Evolutionary conservation across 2,329 filamentous ascomycete genomes (phyloP).

Genomic region (Pleochaeta shiraiana): DNA sequence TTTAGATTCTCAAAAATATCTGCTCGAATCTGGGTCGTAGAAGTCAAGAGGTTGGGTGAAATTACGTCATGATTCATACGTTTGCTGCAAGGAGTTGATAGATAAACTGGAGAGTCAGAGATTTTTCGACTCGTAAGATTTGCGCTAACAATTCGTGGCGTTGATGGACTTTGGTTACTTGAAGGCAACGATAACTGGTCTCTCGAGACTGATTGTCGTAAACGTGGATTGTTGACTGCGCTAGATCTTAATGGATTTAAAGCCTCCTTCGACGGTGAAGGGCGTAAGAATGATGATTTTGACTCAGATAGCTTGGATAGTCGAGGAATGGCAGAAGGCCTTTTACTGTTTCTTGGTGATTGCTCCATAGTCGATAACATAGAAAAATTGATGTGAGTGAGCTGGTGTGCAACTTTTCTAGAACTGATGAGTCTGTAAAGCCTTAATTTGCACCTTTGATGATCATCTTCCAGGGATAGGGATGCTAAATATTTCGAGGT

Average conservation of each 20-base stretch:
- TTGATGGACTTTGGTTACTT: not conserved
- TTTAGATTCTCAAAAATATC: not conserved
- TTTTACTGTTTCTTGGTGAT: slow-evolving; percentile 6
- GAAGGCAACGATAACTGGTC: slow-evolving; percentile 6
- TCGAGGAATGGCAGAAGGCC: slow-evolving; percentile 23
- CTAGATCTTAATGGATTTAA: slow-evolving; percentile 18
- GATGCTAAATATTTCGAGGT: no score
- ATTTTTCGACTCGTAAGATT: not conserved
- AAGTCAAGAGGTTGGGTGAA: not conserved
- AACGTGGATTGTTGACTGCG: slow-evolving; percentile 11
- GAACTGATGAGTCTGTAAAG: not conserved
- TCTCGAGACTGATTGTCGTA: slow-evolving; percentile 14
- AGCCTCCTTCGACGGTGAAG: slow-evolving; percentile 26
- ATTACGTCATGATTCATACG: not conserved
- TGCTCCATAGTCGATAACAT: slow-evolving; percentile 13
- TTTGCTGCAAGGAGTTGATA: not conserved
- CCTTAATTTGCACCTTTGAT: not conserved
- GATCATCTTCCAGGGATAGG: not conserved
- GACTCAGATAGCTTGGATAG: slow-evolving; percentile 31
- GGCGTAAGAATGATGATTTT: slow-evolving; percentile 21
- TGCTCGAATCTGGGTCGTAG: not conserved
- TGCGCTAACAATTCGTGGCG: not conserved
- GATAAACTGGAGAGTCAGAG: not conserved
- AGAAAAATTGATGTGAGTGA: not conserved
- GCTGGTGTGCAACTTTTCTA: not conserved